Evolutionary conservation across 2,329 filamentous ascomycete species (phyloP), one percentile per base, ranked within the genome.

Genomic region (Cladorrhinum sp.): DNA sequence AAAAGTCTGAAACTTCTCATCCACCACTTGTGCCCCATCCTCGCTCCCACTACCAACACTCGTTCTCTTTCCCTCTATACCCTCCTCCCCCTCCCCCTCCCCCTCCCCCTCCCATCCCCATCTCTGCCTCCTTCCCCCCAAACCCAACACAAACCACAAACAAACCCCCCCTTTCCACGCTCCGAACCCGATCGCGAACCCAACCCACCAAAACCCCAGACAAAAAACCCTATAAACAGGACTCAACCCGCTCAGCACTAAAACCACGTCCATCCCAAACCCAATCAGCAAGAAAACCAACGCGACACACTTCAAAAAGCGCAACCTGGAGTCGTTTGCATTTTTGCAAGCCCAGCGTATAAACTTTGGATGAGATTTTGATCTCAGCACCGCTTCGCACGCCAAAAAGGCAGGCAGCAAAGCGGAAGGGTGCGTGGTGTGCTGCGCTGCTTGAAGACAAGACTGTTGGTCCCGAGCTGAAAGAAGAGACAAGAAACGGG

Each of bases 361-460:
- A 67, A 80, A 80, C 39, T 72, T 71, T 1, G 76, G 75, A 61
- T 79, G 76, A 4, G 72, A 71, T 50, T 72, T 70, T 24, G 70
- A 70, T 55, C 75, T 70, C 14, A 80, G 70, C 3, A 68, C 64
- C 12, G 71, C 65, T 59, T 79, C 77, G 58, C 74, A 71, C 5
- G 73, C 68, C 12, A 74, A 65, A 49, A 76, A 75, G 7, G 75
- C 75, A 0, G 74, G 72, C 0, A 77, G 69, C 3, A 80, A 72
- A 1, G 76, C 75, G 0, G 77, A 78, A 1, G 78, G 77, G 65
- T 80, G 78, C 1, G 77, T 80, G 0, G 78, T 80, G 33, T 75
- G 71, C 54, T 75, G 70, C 0, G 75, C 68, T 0, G 77, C 77
- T 18, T 74, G 73, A 21, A 78, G 72, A 18, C 77, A 76, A 10